phyloP scores from a whole-genome alignment of 2,329 filamentous ascomycete species.

The Thielaviopsis punctulata region DNA sequence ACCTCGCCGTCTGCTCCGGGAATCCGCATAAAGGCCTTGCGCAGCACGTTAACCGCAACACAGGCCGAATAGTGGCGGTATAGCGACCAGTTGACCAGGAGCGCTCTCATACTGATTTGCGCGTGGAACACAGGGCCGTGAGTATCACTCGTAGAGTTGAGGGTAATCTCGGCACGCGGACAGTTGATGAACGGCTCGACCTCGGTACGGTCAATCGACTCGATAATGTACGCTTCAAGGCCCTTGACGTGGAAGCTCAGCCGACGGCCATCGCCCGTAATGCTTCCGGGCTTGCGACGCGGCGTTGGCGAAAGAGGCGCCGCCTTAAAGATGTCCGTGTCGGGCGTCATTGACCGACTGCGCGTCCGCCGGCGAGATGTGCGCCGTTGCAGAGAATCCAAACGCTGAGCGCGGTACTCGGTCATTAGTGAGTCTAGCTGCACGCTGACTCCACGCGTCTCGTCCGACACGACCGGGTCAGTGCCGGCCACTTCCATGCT shows the following conservation, averaged over 20 bases:
- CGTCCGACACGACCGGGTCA: conserved; percentile 65
- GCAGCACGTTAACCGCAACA: conserved; percentile 59
- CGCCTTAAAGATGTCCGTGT: conserved; percentile 40
- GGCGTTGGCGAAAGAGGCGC: conserved; percentile 20
- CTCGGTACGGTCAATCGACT: conserved; percentile 70
- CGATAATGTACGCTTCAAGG: conserved; percentile 79
- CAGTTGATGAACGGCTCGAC: conserved; percentile 71
- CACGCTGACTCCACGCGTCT: conserved; percentile 66
- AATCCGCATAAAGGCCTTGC: conserved; percentile 16
- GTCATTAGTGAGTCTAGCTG: conserved; percentile 77
- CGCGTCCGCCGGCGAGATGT: conserved; percentile 52
- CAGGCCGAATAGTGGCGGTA: conserved; percentile 84
- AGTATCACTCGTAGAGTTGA: conserved; percentile 70
- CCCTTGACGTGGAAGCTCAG: conserved; percentile 67
- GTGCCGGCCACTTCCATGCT: conserved; percentile 81
- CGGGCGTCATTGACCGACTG: conserved; percentile 53
- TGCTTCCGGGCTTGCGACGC: conserved; percentile 33
- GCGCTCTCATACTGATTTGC: conserved; percentile 60
- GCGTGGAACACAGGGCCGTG: conserved; percentile 80
- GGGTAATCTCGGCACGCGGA: conserved; percentile 70
- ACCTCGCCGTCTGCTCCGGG: not conserved
- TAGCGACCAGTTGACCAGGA: conserved; percentile 78
- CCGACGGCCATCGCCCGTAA: conserved; percentile 58
- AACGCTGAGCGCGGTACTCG: conserved; percentile 72
- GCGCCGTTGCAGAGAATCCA: conserved; percentile 44